These are phyloP conservation scores for Mortierella claussenii DNA, from an alignment of 192 early-diverging fungal genomes.

Conservation along the genomic window DNA sequence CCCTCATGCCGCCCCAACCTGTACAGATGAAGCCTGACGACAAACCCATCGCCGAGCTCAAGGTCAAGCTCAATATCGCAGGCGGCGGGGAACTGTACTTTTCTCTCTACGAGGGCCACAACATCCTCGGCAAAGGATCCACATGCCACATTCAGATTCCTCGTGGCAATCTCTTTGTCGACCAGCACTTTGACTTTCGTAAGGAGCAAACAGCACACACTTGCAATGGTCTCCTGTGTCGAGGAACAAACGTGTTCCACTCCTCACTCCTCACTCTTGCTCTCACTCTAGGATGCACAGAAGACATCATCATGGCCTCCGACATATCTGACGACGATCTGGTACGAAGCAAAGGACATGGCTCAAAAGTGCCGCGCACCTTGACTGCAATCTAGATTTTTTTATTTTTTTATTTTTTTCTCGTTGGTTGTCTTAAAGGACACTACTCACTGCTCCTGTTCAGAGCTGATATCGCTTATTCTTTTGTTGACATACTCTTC, in stretches of 20 bases:
- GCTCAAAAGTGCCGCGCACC: background rate
- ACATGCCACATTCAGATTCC: too few relatives aligned
- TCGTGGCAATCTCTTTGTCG: background rate
- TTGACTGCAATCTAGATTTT: background rate
- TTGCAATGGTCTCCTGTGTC: too few relatives aligned
- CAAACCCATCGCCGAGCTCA: background rate
- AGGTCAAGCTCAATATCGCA: background rate
- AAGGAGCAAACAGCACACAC: background rate
- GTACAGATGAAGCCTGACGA: background rate
- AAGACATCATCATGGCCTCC: background rate
- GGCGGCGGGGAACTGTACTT: background rate
- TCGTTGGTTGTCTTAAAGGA: background rate
- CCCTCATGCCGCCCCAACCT: background rate
- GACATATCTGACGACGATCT: too few relatives aligned
- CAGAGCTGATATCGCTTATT: too few relatives aligned
- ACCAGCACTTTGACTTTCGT: background rate
- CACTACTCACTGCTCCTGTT: too few relatives aligned
- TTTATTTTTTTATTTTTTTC: background rate
- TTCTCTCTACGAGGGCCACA: background rate
- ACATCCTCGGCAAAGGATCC: background rate
- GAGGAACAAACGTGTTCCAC: background rate
- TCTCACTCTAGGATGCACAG: background rate
- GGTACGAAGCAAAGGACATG: background rate
- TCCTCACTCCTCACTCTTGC: background rate
- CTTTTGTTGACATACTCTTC: too few relatives aligned